phyloP scores from a whole-genome alignment of 2,329 filamentous ascomycete genomes.

The Helotiales sp. region DNA sequence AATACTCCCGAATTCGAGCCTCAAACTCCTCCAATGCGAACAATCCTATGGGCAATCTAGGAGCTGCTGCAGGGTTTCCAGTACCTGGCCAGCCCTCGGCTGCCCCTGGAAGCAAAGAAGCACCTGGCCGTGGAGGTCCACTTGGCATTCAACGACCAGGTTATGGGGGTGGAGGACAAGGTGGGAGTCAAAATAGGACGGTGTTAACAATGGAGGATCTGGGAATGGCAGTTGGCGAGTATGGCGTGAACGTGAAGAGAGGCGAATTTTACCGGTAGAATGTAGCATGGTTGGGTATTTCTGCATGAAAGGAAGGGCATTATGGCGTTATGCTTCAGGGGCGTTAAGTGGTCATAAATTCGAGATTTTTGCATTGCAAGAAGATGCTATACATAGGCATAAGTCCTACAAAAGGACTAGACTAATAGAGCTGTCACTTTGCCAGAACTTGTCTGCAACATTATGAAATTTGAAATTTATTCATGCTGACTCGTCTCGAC shows the following conservation, averaged over 20 bases:
- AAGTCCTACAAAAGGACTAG: not conserved
- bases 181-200: conserved; percentile 84
- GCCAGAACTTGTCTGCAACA: no score
- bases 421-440: not conserved
- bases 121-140: conserved; percentile 51
- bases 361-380: not conserved
- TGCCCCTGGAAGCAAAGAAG: conserved; percentile 56
- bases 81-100: conserved; percentile 62
- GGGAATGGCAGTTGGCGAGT: conserved; percentile 97
- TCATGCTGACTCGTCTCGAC: no score
- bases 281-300: not conserved
- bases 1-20: conserved; percentile 94
- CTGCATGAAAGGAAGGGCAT: conserved; percentile 12
- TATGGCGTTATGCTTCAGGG: not conserved
- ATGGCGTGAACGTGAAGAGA: conserved; percentile 95
- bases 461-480: no score
- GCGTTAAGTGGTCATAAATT: not conserved
- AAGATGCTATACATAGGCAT: not conserved
- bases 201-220: conserved; percentile 98
- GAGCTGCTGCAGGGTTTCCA: conserved; percentile 70
- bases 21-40: conserved; percentile 83
- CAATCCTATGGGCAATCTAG: conserved; percentile 87
- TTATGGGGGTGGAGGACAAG: conserved; percentile 85
- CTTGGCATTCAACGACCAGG: conserved; percentile 64
- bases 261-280: conserved; percentile 91